A percentile compares a stretch with the other conserved stretches of the same genome.
These are phyloP conservation scores for Caryocar brasiliense DNA, from an alignment of 441 rosid species.

Conservation along the genomic window DNA sequence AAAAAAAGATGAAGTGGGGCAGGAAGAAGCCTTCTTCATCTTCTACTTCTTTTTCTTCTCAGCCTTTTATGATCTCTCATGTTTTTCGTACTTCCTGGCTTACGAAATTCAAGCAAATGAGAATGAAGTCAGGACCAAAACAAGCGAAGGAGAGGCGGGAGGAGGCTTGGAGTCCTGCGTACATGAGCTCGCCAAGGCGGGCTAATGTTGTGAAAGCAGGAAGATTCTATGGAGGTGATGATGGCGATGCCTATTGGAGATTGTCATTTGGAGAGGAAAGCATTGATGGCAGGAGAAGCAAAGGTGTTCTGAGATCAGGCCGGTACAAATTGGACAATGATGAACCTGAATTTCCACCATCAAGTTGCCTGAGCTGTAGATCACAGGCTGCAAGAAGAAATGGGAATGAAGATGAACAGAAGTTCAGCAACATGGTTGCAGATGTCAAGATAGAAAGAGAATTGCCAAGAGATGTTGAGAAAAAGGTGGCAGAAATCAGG, in stretches of 20 bases:
- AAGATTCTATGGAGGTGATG: constrained; percentile 31
- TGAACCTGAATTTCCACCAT: constrained; percentile 17
- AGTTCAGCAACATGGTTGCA: constrained; percentile 35
- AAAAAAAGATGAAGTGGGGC: constrained; percentile 62
- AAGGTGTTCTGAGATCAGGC: constrained; percentile 12
- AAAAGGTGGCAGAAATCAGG: constrained; percentile 31
- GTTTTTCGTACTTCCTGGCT: constrained; percentile 48
- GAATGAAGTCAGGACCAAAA: constrained; percentile 24
- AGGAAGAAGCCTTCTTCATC: constrained; percentile 33
- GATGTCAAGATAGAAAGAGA: constrained; percentile 35
- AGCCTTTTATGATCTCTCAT: constrained; percentile 44
- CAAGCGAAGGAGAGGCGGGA: constrained; percentile 27
- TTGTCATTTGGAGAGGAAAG: constrained; percentile 35
- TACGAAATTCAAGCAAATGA: constrained; percentile 52
- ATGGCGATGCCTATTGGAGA: constrained; percentile 49
- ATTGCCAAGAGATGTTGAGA: constrained; percentile 17
- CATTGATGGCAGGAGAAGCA: constrained; percentile 14
- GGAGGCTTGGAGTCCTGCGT: constrained; percentile 20
- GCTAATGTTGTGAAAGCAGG: constrained; percentile 18
- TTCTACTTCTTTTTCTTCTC: constrained; percentile 25
- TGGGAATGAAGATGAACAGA: constrained; percentile 21
- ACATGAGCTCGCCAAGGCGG: constrained; percentile 13
- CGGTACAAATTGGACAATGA: constrained; percentile 24
- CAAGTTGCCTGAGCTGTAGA: constrained; percentile 22
- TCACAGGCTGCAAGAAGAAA: constrained; percentile 14